These are phyloP conservation scores for Pezicula radicicola DNA, from an alignment of 2,329 filamentous ascomycete genomes.

Conservation along the genomic window DNA sequence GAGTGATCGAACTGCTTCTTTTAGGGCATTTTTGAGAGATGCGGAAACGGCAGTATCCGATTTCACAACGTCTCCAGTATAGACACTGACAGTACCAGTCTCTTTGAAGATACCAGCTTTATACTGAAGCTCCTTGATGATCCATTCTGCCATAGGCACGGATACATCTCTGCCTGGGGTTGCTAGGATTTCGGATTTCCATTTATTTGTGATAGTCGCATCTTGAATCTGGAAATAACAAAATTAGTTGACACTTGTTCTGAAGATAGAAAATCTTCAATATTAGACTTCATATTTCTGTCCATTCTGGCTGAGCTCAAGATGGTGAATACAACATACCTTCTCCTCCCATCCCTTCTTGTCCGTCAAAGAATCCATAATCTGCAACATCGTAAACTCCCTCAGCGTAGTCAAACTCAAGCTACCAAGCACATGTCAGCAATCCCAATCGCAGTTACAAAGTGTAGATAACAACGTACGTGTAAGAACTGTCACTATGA, in stretches of 20 bases:
- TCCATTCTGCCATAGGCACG: conserved; percentile 29
- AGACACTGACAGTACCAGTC: conserved; percentile 4
- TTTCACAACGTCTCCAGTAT: conserved; percentile 42
- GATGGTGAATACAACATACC: conserved; percentile 6
- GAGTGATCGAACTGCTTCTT: conserved; percentile 39
- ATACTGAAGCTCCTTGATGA: conserved; percentile 18
- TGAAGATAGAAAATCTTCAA: neutral
- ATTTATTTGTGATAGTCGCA: conserved; percentile 20
- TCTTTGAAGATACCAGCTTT: conserved; percentile 15
- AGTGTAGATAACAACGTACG: neutral
- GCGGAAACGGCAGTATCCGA: conserved; percentile 44
- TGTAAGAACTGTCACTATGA: neutral
- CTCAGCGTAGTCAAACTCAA: conserved; percentile 12
- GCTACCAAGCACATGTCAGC: neutral
- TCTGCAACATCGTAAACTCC: conserved; percentile 22
- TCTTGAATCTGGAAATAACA: conserved; percentile 17
- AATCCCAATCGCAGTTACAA: neutral
- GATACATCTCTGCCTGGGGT: conserved; percentile 24
- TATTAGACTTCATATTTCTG: neutral
- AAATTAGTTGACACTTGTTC: neutral
- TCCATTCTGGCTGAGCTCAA: neutral
- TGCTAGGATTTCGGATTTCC: conserved; percentile 20
- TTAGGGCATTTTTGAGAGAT: conserved; percentile 38
- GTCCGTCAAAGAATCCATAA: conserved; percentile 24
- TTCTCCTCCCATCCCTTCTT: conserved; percentile 23